Evolutionary conservation across 2,329 filamentous ascomycete species (phyloP).

Genomic region (Monilinia polystroma): DNA sequence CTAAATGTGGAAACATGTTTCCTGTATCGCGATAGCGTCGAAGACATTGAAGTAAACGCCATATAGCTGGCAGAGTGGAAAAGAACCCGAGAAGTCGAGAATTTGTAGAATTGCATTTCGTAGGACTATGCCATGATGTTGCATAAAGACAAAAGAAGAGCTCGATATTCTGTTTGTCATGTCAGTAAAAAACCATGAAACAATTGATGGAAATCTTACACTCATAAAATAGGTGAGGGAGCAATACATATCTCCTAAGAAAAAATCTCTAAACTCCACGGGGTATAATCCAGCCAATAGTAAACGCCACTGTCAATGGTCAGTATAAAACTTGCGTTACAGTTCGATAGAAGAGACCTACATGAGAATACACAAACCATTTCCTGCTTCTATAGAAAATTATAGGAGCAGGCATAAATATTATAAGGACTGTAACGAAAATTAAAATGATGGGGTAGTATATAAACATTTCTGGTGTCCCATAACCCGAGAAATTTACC

Average conservation of each 20-base stretch:
- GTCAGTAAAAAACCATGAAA: conserved; percentile 32
- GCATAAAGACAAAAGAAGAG: conserved; percentile 94
- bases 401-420: conserved; percentile 73
- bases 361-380: conserved; percentile 90
- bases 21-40: conserved; percentile 84
- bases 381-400: conserved; percentile 74
- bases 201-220: conserved; percentile 50
- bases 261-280: conserved; percentile 97
- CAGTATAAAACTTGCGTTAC: conserved; percentile 32
- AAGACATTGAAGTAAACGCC: conserved; percentile 87
- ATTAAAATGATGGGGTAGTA: conserved; percentile 87
- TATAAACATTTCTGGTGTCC: conserved; percentile 66
- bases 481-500: conserved; percentile 79
- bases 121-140: conserved; percentile 69
- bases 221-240: conserved; percentile 88
- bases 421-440: conserved; percentile 60
- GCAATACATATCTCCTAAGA: conserved; percentile 96
- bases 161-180: conserved; percentile 67
- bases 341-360: conserved; percentile 47
- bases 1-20: conserved; percentile 84
- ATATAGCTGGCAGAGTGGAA: conserved; percentile 77
- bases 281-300: conserved; percentile 83
- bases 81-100: conserved; percentile 86
- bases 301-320: conserved; percentile 68
- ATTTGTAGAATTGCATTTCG: conserved; percentile 79